Percentiles rank a stretch among this genome's conserved stretches.
phyloP scores from a whole-genome alignment of 768 basidiomycete genomes.

The Pulveroboletus sp. region DNA sequence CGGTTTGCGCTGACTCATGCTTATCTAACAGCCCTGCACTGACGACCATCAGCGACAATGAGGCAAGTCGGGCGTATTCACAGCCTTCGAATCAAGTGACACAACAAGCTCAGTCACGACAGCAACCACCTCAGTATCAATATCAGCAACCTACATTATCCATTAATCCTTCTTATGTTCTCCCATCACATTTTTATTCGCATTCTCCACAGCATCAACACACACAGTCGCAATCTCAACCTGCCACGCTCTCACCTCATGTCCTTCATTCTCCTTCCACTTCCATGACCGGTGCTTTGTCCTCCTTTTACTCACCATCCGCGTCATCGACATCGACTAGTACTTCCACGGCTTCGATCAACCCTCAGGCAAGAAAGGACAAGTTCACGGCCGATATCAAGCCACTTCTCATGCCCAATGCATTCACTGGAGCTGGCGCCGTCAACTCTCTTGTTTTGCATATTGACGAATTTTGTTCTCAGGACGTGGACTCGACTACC shows the following conservation, averaged over 20 bases:
- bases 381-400: slow-evolving; percentile 50
- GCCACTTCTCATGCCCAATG: slow-evolving; percentile 52
- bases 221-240: slow-evolving; percentile 35
- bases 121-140: slow-evolving; percentile 36
- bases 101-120: slow-evolving; percentile 34
- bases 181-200: slow-evolving; percentile 37
- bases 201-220: slow-evolving; percentile 29
- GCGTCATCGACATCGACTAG: slow-evolving; percentile 28
- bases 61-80: slow-evolving; percentile 44
- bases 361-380: slow-evolving; percentile 52
- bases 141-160: slow-evolving; percentile 40
- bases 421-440: slow-evolving; percentile 67
- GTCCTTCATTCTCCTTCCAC: slow-evolving; percentile 57
- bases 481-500: slow-evolving; percentile 59
- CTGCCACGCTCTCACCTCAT: slow-evolving; percentile 67
- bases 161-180: slow-evolving; percentile 41
- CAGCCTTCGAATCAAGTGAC: slow-evolving; percentile 39
- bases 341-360: slow-evolving; percentile 30
- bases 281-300: slow-evolving; percentile 31
- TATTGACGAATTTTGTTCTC: slow-evolving; percentile 56
- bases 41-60: slow-evolving; percentile 53
- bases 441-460: slow-evolving; percentile 57
- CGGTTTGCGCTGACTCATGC: slow-evolving; percentile 12
- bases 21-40: slow-evolving; percentile 48
- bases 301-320: slow-evolving; percentile 38